Evolutionary conservation across 2,329 filamentous ascomycete species (phyloP).

Genomic region (Kalaharituber pfeilii): DNA sequence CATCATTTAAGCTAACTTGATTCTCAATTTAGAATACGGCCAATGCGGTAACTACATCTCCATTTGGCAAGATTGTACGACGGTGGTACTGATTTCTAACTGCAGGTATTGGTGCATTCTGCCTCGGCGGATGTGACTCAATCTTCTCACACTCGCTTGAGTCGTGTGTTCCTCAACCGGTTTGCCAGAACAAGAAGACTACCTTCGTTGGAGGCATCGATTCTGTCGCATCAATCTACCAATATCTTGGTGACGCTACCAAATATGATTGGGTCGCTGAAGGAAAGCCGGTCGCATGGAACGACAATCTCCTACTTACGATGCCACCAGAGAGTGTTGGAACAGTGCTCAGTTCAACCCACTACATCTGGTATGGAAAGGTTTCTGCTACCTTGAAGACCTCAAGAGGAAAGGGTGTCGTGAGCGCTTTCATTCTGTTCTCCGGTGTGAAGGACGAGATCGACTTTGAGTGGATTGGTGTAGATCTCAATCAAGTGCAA

Average conservation of each 20-base stretch:
- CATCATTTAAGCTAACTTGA: constrained; percentile 2
- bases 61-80: too few species aligned
- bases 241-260: constrained; percentile 71
- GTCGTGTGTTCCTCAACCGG: constrained; percentile 67
- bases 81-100: not conserved
- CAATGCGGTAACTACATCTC: constrained; percentile 55
- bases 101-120: constrained; percentile 64
- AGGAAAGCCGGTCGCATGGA: constrained; percentile 52
- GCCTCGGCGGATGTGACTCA: constrained; percentile 86
- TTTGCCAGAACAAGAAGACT: constrained; percentile 60
- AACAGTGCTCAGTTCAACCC: constrained; percentile 66
- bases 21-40: constrained; percentile 52
- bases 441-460: constrained; percentile 97
- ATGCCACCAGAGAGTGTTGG: constrained; percentile 77
- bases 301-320: constrained; percentile 61
- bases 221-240: constrained; percentile 49
- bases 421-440: constrained; percentile 93
- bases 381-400: constrained; percentile 74
- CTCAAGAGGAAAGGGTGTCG: constrained; percentile 66
- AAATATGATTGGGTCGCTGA: constrained; percentile 77
- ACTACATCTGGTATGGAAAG: constrained; percentile 95
- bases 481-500: constrained; percentile 58
- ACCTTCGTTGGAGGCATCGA: constrained; percentile 51
- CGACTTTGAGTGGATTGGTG: constrained; percentile 86
- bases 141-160: constrained; percentile 66